phyloP scores from a whole-genome alignment of 495 filamentous ascomycete genomes.

The Penicillium ochrochloron region DNA sequence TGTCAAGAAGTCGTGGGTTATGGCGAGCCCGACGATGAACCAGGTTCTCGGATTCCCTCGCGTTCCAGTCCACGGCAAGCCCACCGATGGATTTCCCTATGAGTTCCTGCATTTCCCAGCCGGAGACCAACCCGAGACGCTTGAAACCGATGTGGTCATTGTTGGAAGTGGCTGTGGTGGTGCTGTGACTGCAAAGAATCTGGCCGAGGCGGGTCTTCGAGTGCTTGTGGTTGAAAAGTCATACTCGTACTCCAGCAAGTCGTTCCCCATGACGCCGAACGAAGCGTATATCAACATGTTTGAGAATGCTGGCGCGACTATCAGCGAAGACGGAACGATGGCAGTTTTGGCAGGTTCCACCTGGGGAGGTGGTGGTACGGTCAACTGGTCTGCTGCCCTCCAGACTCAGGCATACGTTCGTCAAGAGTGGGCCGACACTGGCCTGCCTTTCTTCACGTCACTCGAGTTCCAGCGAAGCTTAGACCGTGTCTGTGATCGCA shows the following conservation, averaged over 20 bases:
- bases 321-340: conserved; percentile 67
- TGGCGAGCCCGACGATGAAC: conserved; percentile 59
- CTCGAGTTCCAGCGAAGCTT: conserved; percentile 74
- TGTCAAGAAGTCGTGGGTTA: conserved; percentile 62
- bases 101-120: conserved; percentile 57
- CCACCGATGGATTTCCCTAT: conserved; percentile 58
- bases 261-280: conserved; percentile 72
- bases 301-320: conserved; percentile 57
- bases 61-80: conserved; percentile 63
- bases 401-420: conserved; percentile 82
- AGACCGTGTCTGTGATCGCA: conserved; percentile 71
- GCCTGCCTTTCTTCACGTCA: conserved; percentile 78
- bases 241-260: conserved; percentile 70
- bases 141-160: conserved; percentile 83
- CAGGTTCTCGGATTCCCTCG: conserved; percentile 66
- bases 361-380: conserved; percentile 85
- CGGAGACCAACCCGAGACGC: conserved; percentile 49
- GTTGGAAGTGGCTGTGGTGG: conserved; percentile 88
- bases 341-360: conserved; percentile 68
- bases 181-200: conserved; percentile 78
- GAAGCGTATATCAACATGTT: conserved; percentile 65
- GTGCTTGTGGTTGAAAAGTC: conserved; percentile 86
- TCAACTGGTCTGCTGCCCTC: conserved; percentile 88
- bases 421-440: conserved; percentile 76
- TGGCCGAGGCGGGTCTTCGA: conserved; percentile 72